A percentile compares a stretch with the other conserved stretches of the same genome.
These are phyloP conservation scores for Vitis rotundifolia DNA, from an alignment of 164 flowering plant genomes.

Conservation along the genomic window DNA sequence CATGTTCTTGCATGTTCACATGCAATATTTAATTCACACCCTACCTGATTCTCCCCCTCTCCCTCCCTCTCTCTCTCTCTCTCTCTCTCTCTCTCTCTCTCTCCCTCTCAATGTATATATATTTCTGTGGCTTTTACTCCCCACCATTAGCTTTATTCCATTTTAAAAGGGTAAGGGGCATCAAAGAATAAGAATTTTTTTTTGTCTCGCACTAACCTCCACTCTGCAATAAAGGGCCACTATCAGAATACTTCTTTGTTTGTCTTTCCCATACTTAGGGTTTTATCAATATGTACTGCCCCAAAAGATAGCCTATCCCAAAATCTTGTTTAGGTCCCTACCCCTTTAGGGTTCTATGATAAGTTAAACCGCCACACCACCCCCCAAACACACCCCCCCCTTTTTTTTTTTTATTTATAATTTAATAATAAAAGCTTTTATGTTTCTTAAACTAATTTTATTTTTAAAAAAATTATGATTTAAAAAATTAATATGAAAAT, in stretches of 20 bases:
- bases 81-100: background rate
- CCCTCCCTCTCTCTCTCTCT: background rate
- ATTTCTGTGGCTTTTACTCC: background rate
- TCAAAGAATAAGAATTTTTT: constrained; percentile 38
- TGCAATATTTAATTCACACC: background rate
- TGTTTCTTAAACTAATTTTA: too few relatives aligned
- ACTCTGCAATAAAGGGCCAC: constrained; percentile 15
- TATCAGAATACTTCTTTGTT: background rate
- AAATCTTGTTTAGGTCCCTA: background rate
- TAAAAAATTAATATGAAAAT: too few relatives aligned
- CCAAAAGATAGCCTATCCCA: background rate
- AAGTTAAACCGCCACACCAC: too few relatives aligned
- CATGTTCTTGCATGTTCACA: constrained; percentile 24
- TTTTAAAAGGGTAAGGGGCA: constrained; percentile 17
- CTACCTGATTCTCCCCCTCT: background rate
- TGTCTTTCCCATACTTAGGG: constrained; percentile 7
- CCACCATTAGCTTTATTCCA: constrained; percentile 26
- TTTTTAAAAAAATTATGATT: too few relatives aligned
- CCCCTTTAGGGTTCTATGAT: background rate
- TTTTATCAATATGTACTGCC: background rate
- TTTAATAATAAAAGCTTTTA: too few relatives aligned
- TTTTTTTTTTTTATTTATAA: background rate
- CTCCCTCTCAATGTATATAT: background rate
- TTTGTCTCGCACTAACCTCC: constrained; percentile 24
- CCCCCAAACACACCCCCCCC: too few relatives aligned